Percentiles rank a stretch among this genome's conserved stretches.
Evolutionary conservation across 495 filamentous ascomycete species (phyloP).

Genomic region (Penicillium daleae): DNA sequence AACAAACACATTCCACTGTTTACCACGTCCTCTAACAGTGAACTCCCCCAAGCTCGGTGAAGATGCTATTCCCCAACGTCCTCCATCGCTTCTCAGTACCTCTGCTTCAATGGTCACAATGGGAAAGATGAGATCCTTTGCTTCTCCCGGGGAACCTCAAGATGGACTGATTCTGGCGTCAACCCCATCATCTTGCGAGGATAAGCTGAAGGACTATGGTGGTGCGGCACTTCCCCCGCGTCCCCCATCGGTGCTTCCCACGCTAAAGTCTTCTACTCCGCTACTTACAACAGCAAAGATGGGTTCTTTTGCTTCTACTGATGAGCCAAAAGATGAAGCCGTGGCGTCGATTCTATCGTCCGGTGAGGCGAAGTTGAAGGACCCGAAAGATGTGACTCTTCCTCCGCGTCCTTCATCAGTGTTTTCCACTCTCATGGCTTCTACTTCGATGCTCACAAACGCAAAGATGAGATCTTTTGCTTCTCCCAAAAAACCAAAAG

Average conservation of each 20-base stretch:
- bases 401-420: not conserved
- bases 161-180: not conserved
- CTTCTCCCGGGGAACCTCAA: not conserved
- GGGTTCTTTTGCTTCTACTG: too few species aligned
- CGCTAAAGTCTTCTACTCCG: too few species aligned
- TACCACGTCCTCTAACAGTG: not conserved
- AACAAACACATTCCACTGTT: not conserved
- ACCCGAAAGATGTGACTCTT: not conserved
- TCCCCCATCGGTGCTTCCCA: not conserved
- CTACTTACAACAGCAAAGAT: too few species aligned
- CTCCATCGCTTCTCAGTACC: not conserved
- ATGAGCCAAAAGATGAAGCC: too few species aligned
- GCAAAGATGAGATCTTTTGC: too few species aligned
- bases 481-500: too few species aligned
- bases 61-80: not conserved
- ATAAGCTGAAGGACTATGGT: not conserved
- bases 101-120: not conserved
- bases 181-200: not conserved
- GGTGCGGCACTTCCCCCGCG: not conserved
- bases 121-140: not conserved
- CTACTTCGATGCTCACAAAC: too few species aligned
- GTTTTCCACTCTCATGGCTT: too few species aligned
- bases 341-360: not conserved
- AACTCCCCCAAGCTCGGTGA: not conserved
- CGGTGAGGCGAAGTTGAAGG: not conserved